Base-by-base conservation (phyloP, 140 eudicot species). In the Senecio squalidus region DNA sequence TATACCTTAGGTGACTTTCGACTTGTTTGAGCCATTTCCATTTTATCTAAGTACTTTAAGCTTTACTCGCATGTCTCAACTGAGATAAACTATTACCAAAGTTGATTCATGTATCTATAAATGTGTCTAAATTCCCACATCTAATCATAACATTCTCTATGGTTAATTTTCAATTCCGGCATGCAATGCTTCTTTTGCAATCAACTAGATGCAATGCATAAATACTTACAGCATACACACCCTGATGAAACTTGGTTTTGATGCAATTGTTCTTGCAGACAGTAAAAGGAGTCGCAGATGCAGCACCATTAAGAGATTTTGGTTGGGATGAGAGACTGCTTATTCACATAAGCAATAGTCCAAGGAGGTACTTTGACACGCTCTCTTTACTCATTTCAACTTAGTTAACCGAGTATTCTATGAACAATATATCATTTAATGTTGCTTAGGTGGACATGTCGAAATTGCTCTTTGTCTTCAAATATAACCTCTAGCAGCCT, bases 251-350 rank as follows among this genome's bases (percentile, higher is more conserved):
- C 11, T 36, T 33, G 18, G n/a, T n/a, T n/a, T n/a, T n/a, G n/a
- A n/a, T n/a, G n/a, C n/a, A n/a, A 36, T 30, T 62, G 50, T n/a
- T 36, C 57, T 62, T 72, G 66, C 76, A 91, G 98, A 81, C 94
- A 58, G 84, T 81, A 17, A 84, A 78, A 71, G 96, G 84, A 71
- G 96, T 84, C 66, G 91, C 96, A 26, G 82, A 83, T 62, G 94
- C 88, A 31, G 84, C 84, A 44, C 83, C 80, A 0, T 60, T 71
- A 20, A 59, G 53, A 61, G 84, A 74, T 25, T 8, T 30, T 72
- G 73, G 54, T 61, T 64, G 68, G 76, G 92, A 79, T 48, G 94
- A 83, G 66, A 70, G 84, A 66, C 65, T 91, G 77, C 95, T 91
- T 57, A 64, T 91, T 71, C 98, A 91, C 72, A 72, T 91, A 46